Base-by-base conservation (phyloP, 805 yeast genomes). In the Monosporozyma unispora region DNA sequence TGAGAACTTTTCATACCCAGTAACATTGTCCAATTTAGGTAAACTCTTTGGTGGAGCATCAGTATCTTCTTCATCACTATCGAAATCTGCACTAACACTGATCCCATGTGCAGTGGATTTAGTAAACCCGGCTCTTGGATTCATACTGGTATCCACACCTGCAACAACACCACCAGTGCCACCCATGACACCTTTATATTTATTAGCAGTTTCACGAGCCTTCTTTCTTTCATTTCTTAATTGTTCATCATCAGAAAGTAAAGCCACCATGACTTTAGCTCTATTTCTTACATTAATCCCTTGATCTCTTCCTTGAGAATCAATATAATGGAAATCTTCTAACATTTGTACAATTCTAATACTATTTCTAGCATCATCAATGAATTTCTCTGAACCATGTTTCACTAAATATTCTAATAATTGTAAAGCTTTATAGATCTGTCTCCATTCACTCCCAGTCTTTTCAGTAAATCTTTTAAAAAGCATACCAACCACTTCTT, bases 401-500 rank as follows among this genome's bases (percentile, higher is more conserved):
- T 87, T 87, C 55, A 93, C 77, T 58, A 93, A 74, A 65, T 87
- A 93, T 61, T 93, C 99, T 67, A 91, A 77, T 66, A 93, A 76
- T 65, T 90, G 97, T 59, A 93, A 74, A 3, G 96, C 82, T 70
- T 93, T 93, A 72, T 93, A 93, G 56, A 93, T 91, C 67, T 93
- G 99, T 64, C 99, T 81, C 99, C 99, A 93, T 70, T 93, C 98
- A 64, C 81, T 84, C 46, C 97, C 95, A 6, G 93, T 78, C 70
- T 93, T 93, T 67, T 93, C 99, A 6, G 98, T 91, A 71, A 93
- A 93, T 54, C 99, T 77, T 59, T 95, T 75, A 63, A 83, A 83
- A 25, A 84, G 76, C 80, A 86, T 82, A 3, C 86, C 81, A 48
- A 83, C 72, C 50, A 85, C 79, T 63, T 86, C 95, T 60, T 84